phyloP scores from a whole-genome alignment of 495 filamentous ascomycete species.

The Hypoxylon trugodes region DNA sequence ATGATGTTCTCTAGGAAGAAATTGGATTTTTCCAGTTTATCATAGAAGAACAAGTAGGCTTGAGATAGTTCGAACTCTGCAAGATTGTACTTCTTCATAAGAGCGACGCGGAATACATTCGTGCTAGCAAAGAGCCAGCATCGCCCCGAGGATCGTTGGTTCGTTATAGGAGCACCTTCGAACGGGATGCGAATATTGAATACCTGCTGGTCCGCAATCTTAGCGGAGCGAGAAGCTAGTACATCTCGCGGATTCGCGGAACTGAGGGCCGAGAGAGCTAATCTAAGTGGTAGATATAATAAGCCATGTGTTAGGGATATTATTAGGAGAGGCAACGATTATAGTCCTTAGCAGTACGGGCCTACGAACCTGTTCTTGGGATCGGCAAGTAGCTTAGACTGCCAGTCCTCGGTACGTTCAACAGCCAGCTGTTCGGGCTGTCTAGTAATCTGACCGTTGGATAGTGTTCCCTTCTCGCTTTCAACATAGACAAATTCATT shows the following conservation, averaged over 20 bases:
- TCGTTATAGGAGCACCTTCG: constrained; percentile 84
- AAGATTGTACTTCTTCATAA: constrained; percentile 82
- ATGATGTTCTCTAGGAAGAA: constrained; percentile 86
- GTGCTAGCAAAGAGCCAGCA: constrained; percentile 92
- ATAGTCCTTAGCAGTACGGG: neutral
- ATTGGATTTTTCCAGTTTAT: constrained; percentile 92
- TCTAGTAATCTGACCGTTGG: constrained; percentile 34
- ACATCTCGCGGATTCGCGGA: constrained; percentile 62
- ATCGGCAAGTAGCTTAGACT: constrained; percentile 67
- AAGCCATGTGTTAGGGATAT: too few species aligned
- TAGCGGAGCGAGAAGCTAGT: constrained; percentile 63
- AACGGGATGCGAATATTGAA: constrained; percentile 85
- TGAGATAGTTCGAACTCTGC: constrained; percentile 83
- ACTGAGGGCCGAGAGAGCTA: constrained; percentile 74
- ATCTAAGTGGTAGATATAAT: constrained; percentile 40
- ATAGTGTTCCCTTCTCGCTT: constrained; percentile 34
- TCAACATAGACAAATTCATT: constrained; percentile 61
- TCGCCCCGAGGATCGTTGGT: constrained; percentile 78
- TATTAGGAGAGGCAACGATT: neutral
- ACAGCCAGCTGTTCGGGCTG: constrained; percentile 55
- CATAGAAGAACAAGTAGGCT: constrained; percentile 92
- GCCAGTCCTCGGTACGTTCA: constrained; percentile 60
- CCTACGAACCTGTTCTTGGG: constrained; percentile 65
- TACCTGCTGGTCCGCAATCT: constrained; percentile 72
- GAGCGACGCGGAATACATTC: constrained; percentile 84